Evolutionary conservation across 495 filamentous ascomycete species (phyloP), one percentile per base, ranked within the genome.

Genomic region (Hypoxylon lenormandii): DNA sequence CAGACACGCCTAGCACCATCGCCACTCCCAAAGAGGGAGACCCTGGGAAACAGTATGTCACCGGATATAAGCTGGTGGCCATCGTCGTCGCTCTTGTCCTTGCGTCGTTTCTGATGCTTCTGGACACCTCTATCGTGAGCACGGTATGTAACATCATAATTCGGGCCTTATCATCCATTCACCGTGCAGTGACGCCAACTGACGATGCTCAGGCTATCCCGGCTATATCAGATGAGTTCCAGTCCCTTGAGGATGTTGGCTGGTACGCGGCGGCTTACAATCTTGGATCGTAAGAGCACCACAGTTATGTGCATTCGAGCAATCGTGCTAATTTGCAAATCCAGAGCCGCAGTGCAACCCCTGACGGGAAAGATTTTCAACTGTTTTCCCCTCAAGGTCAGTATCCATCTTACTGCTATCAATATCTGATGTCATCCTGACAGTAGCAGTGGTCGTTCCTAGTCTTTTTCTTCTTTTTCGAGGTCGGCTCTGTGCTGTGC

Each of bases 221-320:
- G 0, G 23, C 30, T n/a, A 82, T 82, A 54, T 76, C 80, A 3
- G 68, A 64, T 57, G 77, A 83, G 22, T 83, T 83, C 56, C 66
- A 80, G 36, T 80, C 81, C 2, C 66, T 82, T 18, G 37, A 46
- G 0, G 83, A 86, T 60, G 75, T 85, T 23, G 81, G 84, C 38
- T 88, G 85, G 86, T 88, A 87, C 65, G 83, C 79, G 3, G 56
- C 64, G 21, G 72, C 74, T 4, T 76, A 76, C 38, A 65, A 72
- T 12, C 69, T 76, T 4, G 69, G 66, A 18, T 66, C 57, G 69
- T 73, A 50, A 21, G 65, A 43, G 15, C 48, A 19, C 48, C 12
- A 28, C 12, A 30, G 10, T 21, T 3, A 15, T 18, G 4, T 8
- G 5, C 10, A 37, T 1, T 19, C 18, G 12, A 51, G 15, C 37